phyloP scores from a whole-genome alignment of 2,329 filamentous ascomycete genomes.

The Pestalotiopsis sp. region DNA sequence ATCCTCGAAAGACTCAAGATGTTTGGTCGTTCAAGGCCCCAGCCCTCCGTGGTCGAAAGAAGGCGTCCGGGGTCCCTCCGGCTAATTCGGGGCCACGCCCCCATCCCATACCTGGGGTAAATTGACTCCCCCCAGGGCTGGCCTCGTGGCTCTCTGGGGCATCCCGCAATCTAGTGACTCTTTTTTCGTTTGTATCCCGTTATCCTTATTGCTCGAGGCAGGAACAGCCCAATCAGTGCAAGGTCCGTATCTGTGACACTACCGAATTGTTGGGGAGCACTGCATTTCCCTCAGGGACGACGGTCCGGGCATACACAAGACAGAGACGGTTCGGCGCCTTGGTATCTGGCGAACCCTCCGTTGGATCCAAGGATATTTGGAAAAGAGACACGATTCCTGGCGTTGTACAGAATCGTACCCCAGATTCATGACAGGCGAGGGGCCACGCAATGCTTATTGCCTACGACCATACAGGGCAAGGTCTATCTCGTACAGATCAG shows the following conservation, averaged over 20 bases:
- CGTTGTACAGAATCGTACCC: not conserved
- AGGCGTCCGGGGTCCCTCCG: not conserved
- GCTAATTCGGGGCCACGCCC: not conserved
- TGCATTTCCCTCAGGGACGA: not conserved
- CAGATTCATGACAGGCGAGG: not conserved
- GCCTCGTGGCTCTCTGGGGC: constrained; percentile 4
- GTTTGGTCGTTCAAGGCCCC: not conserved
- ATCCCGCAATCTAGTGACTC: not conserved
- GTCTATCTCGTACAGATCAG: not conserved
- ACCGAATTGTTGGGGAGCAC: constrained; percentile 2
- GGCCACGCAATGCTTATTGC: not conserved
- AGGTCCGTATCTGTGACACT: not conserved
- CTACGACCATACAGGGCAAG: not conserved
- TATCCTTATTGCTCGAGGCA: constrained; percentile 1
- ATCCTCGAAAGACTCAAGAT: not conserved
- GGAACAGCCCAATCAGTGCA: constrained; percentile 2
- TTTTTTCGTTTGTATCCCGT: not conserved
- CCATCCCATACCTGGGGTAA: constrained; percentile 4
- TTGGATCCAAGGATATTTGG: not conserved
- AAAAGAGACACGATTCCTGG: not conserved
- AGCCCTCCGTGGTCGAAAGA: not conserved
- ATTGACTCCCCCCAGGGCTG: not conserved
- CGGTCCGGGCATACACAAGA: not conserved
- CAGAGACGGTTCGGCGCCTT: not conserved
- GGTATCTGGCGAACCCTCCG: not conserved